Evolutionary conservation across 2,329 filamentous ascomycete genomes (phyloP).

Genomic region (Spiromastix sp.): DNA sequence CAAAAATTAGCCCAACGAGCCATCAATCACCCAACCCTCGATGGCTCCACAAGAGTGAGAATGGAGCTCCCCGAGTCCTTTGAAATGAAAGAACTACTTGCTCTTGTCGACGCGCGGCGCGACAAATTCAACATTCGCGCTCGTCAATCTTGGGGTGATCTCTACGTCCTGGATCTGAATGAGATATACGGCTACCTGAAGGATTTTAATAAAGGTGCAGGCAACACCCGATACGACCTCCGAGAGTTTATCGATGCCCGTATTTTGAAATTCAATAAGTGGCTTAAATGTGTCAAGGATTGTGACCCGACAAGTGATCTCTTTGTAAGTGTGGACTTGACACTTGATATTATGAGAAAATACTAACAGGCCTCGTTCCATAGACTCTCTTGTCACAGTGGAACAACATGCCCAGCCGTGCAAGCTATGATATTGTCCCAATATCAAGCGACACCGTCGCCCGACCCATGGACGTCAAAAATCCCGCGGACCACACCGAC

Average conservation of each 20-base stretch:
- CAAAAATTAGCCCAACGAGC: conserved; percentile 28
- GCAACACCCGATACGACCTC: conserved; percentile 29
- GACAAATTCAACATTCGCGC: conserved; percentile 35
- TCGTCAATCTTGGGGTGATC: conserved; percentile 30
- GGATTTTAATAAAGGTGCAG: conserved; percentile 27
- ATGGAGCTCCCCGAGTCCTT: conserved; percentile 33
- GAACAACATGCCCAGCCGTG: conserved; percentile 39
- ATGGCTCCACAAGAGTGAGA: conserved; percentile 24
- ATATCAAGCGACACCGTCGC: conserved; percentile 16
- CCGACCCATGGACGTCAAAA: conserved; percentile 30
- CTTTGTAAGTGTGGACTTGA: conserved; percentile 30
- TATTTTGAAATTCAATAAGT: conserved; percentile 35
- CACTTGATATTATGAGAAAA: neutral
- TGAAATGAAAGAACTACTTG: conserved; percentile 27
- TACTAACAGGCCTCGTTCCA: conserved; percentile 1
- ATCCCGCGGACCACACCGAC: conserved; percentile 26
- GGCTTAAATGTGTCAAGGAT: conserved; percentile 31
- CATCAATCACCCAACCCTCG: conserved; percentile 30
- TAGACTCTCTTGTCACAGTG: conserved; percentile 33
- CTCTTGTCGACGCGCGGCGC: conserved; percentile 28
- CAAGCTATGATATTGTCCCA: conserved; percentile 32
- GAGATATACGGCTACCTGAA: conserved; percentile 33
- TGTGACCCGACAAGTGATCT: conserved; percentile 30
- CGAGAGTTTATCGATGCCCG: conserved; percentile 35
- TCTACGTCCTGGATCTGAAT: conserved; percentile 33